Conservation (phyloP, 2,329 filamentous ascomycete species). For the Aureobasidium sp. region DNA sequence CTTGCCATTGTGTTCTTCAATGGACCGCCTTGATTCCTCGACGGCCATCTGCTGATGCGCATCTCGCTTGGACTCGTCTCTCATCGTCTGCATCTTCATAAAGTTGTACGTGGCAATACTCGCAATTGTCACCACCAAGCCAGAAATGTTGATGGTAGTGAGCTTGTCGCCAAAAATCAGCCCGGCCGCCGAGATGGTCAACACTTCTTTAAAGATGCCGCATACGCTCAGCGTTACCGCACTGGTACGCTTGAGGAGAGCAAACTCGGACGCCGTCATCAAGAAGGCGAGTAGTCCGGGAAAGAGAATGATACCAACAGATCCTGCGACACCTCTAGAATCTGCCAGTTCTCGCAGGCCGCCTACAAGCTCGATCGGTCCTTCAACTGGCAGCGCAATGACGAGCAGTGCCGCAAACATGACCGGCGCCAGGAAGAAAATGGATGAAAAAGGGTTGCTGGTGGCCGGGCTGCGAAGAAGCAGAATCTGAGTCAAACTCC, state of each 20-base stretch:
- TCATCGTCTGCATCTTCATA: slow-evolving; percentile 88
- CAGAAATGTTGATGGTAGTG: slow-evolving; percentile 79
- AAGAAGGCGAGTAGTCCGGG: slow-evolving; percentile 86
- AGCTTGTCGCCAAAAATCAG: slow-evolving; percentile 83
- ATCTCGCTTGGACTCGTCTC: slow-evolving; percentile 58
- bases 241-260: slow-evolving; percentile 85
- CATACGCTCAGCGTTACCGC: slow-evolving; percentile 95
- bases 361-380: slow-evolving; percentile 58
- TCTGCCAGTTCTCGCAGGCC: slow-evolving; percentile 59
- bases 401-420: slow-evolving; percentile 82
- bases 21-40: slow-evolving; percentile 30
- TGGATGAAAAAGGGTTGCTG: slow-evolving; percentile 90
- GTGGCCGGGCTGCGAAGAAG: slow-evolving; percentile 90
- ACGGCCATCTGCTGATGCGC: slow-evolving; percentile 35
- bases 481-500: slow-evolving; percentile 96
- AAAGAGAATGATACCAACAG: slow-evolving; percentile 72
- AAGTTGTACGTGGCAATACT: slow-evolving; percentile 91
- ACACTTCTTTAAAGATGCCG: slow-evolving; percentile 97
- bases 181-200: slow-evolving; percentile 85
- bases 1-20: slow-evolving; percentile 18
- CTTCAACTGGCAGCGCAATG: slow-evolving; percentile 82
- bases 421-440: slow-evolving; percentile 94
- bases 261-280: slow-evolving; percentile 96
- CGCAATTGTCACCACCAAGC: slow-evolving; percentile 77
- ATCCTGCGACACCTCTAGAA: slow-evolving; percentile 60